These are phyloP conservation scores for Crotalaria pallida DNA, from an alignment of 306 rosid species.

Conservation along the genomic window DNA sequence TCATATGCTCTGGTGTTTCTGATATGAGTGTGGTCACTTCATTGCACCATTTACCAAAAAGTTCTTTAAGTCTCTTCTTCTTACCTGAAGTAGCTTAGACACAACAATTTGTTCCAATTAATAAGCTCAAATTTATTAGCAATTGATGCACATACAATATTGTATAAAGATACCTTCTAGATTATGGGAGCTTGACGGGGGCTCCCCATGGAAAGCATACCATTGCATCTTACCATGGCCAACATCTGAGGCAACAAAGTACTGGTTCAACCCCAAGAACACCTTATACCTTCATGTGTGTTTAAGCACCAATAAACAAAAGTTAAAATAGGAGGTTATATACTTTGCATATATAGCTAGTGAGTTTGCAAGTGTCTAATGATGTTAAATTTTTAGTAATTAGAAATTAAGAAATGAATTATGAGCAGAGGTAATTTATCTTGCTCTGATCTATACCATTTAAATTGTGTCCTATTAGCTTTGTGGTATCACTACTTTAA, in stretches of 20 bases:
- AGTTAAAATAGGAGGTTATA: not conserved
- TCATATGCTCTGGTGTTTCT: slow-evolving; percentile 38
- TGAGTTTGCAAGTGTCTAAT: not conserved
- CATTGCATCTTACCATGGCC: slow-evolving; percentile 46
- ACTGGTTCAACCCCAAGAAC: slow-evolving; percentile 46
- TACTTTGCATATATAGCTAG: not conserved
- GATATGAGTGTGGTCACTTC: slow-evolving; percentile 34
- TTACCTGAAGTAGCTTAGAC: slow-evolving; percentile 19
- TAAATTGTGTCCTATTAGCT: too few species aligned
- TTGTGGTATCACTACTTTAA: too few species aligned
- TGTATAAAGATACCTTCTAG: slow-evolving; percentile 16
- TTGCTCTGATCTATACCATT: too few species aligned
- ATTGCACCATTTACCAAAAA: slow-evolving; percentile 38
- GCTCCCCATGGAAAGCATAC: slow-evolving; percentile 45
- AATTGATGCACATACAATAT: not conserved
- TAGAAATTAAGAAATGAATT: not conserved
- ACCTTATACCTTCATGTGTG: slow-evolving; percentile 34
- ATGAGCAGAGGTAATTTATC: not conserved
- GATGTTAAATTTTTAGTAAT: not conserved
- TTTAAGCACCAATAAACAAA: not conserved
- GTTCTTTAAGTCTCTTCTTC: slow-evolving; percentile 29
- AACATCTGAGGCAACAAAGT: slow-evolving; percentile 43
- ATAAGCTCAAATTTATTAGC: not conserved
- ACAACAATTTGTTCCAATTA: not conserved
- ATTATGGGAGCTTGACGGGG: slow-evolving; percentile 16